Conservation (phyloP, 345 rosid species). For the Eucalyptus paniculata region DNA sequence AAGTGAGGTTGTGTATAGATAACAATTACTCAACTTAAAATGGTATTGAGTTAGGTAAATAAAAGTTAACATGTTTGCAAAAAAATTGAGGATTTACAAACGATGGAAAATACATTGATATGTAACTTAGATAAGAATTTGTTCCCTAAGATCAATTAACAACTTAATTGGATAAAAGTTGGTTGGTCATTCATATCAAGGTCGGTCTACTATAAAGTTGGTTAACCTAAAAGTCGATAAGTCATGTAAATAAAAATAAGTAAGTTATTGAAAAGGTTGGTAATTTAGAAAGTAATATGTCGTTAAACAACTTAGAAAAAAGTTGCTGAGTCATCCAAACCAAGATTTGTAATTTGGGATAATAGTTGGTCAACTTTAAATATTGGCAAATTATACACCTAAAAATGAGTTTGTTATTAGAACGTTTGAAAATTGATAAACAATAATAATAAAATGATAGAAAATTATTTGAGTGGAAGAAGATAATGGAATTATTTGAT, state of each 20-base stretch:
- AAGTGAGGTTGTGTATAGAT: neutral
- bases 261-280: neutral
- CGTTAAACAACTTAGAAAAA: neutral
- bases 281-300: neutral
- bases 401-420: neutral
- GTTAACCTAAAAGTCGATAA: neutral
- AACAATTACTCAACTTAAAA: neutral
- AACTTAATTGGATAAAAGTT: neutral
- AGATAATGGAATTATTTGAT: too few species aligned
- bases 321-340: neutral
- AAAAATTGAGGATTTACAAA: neutral
- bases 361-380: neutral
- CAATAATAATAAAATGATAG: neutral
- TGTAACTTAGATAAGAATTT: neutral
- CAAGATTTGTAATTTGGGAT: neutral
- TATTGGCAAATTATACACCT: neutral
- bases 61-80: neutral
- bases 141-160: neutral
- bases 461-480: neutral
- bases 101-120: neutral
- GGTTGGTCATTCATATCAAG: neutral
- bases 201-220: neutral
- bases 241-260: neutral
- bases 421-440: neutral
- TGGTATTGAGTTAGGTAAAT: neutral